Conservation (phyloP, 306 rosid genomes). For the Inga laurina region DNA sequence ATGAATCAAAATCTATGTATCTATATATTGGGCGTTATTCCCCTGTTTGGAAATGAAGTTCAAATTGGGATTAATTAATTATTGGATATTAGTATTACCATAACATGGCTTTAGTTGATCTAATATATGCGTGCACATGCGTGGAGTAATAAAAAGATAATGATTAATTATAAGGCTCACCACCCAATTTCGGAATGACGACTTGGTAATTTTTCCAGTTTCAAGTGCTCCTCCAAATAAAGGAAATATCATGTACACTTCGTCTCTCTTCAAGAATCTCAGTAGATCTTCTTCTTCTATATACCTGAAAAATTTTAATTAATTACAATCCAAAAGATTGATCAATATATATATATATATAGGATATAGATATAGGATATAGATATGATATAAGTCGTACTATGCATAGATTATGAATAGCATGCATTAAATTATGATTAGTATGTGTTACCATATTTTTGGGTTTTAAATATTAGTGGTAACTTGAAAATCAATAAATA, state of each 20-base stretch:
- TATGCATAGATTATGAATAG: too few species aligned
- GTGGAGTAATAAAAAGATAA: not conserved
- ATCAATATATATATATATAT: not conserved
- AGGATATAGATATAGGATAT: too few species aligned
- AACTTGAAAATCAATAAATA: too few species aligned
- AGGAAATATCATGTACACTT: slow-evolving; percentile 26
- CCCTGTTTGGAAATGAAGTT: not conserved
- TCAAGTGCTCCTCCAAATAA: slow-evolving; percentile 29
- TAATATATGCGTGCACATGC: too few species aligned
- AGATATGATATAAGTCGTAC: too few species aligned
- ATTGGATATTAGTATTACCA: not conserved
- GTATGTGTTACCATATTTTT: too few species aligned
- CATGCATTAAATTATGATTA: too few species aligned
- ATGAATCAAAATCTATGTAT: too few species aligned
- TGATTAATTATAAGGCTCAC: slow-evolving; percentile 5
- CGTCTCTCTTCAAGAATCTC: slow-evolving; percentile 23
- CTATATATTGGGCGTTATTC: not conserved
- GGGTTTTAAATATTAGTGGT: too few species aligned
- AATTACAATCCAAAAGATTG: not conserved
- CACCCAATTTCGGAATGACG: slow-evolving; percentile 33
- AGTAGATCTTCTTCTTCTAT: slow-evolving; percentile 30
- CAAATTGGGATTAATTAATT: not conserved
- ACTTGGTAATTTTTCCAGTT: slow-evolving; percentile 25
- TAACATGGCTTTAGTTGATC: not conserved
- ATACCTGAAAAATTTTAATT: not conserved